Base-by-base conservation (phyloP, 2,329 filamentous ascomycete genomes). In the Botrytis fabae region DNA sequence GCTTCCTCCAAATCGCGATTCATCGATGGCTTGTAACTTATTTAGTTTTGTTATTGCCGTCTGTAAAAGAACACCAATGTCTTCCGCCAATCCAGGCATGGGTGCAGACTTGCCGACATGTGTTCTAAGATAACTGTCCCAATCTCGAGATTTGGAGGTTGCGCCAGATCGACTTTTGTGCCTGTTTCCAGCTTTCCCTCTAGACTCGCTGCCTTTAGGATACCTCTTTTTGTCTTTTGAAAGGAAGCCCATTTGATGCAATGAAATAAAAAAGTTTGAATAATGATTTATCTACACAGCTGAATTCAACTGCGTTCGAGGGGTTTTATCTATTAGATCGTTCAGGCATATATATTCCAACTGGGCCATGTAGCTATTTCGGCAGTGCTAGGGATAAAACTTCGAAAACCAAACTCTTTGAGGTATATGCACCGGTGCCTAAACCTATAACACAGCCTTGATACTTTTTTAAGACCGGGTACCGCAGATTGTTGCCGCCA, bases 1-100 rank as follows among this genome's bases (percentile, higher is more conserved):
- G 25, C 10, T 18, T 4, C 1, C 14, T 2, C n/a, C 12, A 4
- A 4, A 3, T 59, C 9, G 16, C 7, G 1, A 10, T 32, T 0
- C 3, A 9, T 32, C 3, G n/a, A 8, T 20, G 16, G 20, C 4
- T 6, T 9, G 7, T 59, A 54, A 16, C 1, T 5, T 0, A 28
- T 18, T 14, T 32, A 57, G n/a, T 28, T 8, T 28, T 2, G 7
- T 7, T 6, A 28, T 6, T 28, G 12, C 10, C 4, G 35, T 12
- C 18, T 22, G 28, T 35, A 35, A 6, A 28, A 60, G 32, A 18
- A 20, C 32, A 35, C n/a, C 20, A 12, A 9, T 5, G 1, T 60
- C 28, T 60, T 35, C 20, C 28, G 28, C 28, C 18, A 60, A 32
- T 40, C 22, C 10, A 25, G 59, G 8, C 18, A 59, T 59, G 20